These are phyloP conservation scores for Fusarium torreyae DNA, from an alignment of 2,329 filamentous ascomycete species.

Conservation along the genomic window DNA sequence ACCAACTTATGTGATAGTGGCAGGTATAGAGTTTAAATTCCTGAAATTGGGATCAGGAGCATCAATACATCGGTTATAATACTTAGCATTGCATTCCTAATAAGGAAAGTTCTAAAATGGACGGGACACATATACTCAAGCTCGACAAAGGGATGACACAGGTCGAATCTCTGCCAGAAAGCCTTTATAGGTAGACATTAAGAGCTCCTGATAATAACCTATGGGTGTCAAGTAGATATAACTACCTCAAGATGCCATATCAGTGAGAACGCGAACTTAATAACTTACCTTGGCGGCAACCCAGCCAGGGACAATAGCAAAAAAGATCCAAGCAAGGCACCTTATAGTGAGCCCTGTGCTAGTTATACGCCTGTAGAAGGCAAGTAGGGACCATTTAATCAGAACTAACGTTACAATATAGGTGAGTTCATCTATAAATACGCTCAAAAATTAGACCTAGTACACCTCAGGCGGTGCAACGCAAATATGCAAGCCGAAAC, in stretches of 20 bases:
- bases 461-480: neutral
- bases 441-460: neutral
- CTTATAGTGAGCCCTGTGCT: neutral
- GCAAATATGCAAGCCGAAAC: slow-evolving; percentile 2
- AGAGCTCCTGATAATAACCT: neutral
- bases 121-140: neutral
- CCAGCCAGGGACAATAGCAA: neutral
- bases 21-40: neutral
- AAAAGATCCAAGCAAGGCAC: neutral
- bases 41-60: neutral
- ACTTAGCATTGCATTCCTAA: neutral
- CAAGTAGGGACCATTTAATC: slow-evolving; percentile 3
- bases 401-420: neutral
- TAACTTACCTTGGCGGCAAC: neutral
- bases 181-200: neutral
- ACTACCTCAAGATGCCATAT: too few species aligned
- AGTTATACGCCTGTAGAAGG: slow-evolving; percentile 1
- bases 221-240: neutral
- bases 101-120: neutral
- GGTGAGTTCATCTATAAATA: neutral
- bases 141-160: neutral
- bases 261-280: too few species aligned
- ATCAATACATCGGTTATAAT: slow-evolving; percentile 1
- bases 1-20: neutral
- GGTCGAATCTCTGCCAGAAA: neutral